Conservation (phyloP, 441 rosid species). For the Dalechampia spathulata region DNA sequence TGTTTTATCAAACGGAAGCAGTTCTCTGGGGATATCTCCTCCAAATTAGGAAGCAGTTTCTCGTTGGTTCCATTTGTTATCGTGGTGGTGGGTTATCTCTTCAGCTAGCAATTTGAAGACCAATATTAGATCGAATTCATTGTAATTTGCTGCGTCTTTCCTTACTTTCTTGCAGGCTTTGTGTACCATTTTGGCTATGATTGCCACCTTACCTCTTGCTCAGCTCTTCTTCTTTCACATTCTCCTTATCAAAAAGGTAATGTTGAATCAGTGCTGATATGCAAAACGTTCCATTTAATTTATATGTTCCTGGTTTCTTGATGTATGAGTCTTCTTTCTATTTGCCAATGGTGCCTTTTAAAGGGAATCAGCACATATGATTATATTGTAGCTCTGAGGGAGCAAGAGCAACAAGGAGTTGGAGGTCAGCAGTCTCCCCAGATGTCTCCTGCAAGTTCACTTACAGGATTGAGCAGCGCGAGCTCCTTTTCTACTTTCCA, state of each 20-base stretch:
- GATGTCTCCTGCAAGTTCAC: slow-evolving; percentile 93
- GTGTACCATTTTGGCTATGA: slow-evolving; percentile 87
- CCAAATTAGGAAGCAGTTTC: slow-evolving; percentile 95
- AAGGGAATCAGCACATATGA: slow-evolving; percentile 98
- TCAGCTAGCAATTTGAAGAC: background rate
- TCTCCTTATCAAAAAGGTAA: slow-evolving; percentile 86
- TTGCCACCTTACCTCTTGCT: slow-evolving; percentile 88
- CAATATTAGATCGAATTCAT: background rate
- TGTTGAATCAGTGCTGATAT: background rate
- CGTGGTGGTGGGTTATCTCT: slow-evolving; percentile 64
- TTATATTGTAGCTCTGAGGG: slow-evolving; percentile 92
- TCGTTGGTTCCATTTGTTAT: slow-evolving; percentile 77
- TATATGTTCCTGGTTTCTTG: background rate
- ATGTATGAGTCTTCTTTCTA: background rate
- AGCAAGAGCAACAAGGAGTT: slow-evolving; percentile 83
- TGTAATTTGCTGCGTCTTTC: background rate
- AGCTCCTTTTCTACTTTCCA: slow-evolving; percentile 93
- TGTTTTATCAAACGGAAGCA: slow-evolving; percentile 73
- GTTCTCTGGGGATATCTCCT: slow-evolving; percentile 58
- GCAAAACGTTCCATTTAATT: background rate
- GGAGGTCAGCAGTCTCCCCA: slow-evolving; percentile 91
- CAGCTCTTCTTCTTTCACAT: slow-evolving; percentile 97
- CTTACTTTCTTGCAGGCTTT: slow-evolving; percentile 42
- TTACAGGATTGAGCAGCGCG: slow-evolving; percentile 94
- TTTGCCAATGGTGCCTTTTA: background rate